Base-by-base conservation (phyloP, 495 filamentous ascomycete species). In the Hypoxylon rickii region DNA sequence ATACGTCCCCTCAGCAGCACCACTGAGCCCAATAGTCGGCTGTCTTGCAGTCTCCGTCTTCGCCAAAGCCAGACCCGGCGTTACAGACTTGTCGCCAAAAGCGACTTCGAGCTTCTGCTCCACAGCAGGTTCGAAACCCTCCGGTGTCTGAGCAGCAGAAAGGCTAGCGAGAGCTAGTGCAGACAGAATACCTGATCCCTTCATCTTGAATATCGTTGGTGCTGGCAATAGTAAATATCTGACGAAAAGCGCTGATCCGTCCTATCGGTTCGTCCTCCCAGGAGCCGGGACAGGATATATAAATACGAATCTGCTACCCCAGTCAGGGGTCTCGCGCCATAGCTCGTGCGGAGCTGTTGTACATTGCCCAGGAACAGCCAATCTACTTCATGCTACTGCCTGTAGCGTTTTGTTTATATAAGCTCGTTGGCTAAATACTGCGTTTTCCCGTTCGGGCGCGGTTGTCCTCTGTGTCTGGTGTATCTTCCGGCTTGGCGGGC, bases 21-120 rank as follows among this genome's bases (percentile, higher is more conserved):
- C 65, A 3, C 60, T 70, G 17, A 75, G 64, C 2, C 77, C 76
- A 21, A 79, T 70, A 2, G 70, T 72, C 5, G 77, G 77, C 32
- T 68, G 66, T 31, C 65, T 71, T 2, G 72, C 58, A 5, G 70
- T 73, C 3, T 72, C 65, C 51, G 73, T 53, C 51, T 73, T 77
- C 2, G 70, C 65, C 20, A 78, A 12, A 18, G 67, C 58, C 13
- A 69, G 60, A 7, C 77, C 77, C 0, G 75, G 73, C 2, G 69
- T 69, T 0, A 63, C 63, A 17, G 76, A 52, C 42, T 74, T 76
- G 29, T 70, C 61, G 16, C 75, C 76, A 52, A 73, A 77, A 1
- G 72, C 68, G 39, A 80, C 68, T 46, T 77, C 74, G 1, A 80
- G 69, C 29, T 70, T 70, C 29, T 66, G 65, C 11, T 60, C 66